These are phyloP conservation scores for Aspergillus sp. DNA, from an alignment of 2,329 filamentous ascomycete species.

Conservation along the genomic window DNA sequence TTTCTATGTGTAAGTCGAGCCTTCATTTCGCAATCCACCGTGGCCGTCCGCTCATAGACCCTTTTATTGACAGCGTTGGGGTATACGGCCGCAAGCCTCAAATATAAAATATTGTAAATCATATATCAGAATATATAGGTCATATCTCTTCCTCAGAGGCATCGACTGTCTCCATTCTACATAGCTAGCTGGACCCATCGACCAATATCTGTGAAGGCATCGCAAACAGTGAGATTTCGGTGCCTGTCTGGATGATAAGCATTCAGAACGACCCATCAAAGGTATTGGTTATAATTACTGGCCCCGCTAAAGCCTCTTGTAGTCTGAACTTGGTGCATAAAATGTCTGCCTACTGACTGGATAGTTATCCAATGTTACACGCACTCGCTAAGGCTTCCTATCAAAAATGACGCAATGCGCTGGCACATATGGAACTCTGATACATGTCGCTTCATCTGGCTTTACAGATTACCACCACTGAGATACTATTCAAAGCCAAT, in stretches of 20 bases:
- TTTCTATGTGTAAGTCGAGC: slow-evolving; percentile 22
- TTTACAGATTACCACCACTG: no score
- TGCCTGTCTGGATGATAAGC: neutral
- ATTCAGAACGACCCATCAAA: neutral
- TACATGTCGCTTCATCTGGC: neutral
- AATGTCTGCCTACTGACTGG: neutral
- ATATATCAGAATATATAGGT: neutral
- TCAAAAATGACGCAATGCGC: neutral
- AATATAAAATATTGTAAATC: neutral
- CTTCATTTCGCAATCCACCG: neutral
- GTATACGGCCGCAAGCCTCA: slow-evolving; percentile 20
- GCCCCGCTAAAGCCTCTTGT: no score
- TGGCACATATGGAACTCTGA: neutral
- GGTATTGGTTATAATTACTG: no score
- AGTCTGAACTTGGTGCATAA: no score
- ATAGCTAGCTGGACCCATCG: no score
- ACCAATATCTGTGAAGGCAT: no score
- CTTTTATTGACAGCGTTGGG: slow-evolving; percentile 8
- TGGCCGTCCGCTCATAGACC: neutral
- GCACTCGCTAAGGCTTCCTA: neutral
- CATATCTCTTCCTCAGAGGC: neutral
- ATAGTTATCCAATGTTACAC: neutral
- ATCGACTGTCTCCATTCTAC: neutral
- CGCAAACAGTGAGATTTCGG: no score
- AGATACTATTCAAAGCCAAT: neutral